phyloP scores from a whole-genome alignment of 352 stramenopile genomes.

The Phytophthora boehmeriae region DNA sequence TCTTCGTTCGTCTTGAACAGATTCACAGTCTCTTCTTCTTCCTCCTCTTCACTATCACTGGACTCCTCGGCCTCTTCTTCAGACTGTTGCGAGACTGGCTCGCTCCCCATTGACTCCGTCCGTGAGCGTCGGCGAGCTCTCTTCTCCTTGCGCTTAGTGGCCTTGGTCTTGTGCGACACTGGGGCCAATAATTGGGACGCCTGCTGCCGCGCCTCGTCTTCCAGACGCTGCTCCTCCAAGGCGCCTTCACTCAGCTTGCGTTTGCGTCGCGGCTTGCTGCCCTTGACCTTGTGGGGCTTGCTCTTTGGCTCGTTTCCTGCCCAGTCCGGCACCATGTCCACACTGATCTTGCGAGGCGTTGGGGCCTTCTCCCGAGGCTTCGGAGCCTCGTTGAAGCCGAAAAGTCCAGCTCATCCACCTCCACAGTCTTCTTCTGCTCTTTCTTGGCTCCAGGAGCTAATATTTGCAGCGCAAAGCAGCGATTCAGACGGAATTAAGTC shows the following conservation, averaged over 20 bases:
- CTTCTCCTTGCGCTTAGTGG: slow-evolving; percentile 50
- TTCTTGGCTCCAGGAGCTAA: slow-evolving; percentile 18
- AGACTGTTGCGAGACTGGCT: slow-evolving; percentile 13
- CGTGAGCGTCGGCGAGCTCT: slow-evolving; percentile 45
- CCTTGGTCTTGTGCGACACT: slow-evolving; percentile 42
- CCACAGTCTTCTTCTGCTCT: slow-evolving; percentile 22
- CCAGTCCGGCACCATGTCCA: slow-evolving; percentile 72
- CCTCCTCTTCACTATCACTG: slow-evolving; percentile 36
- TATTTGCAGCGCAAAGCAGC: slow-evolving; percentile 10
- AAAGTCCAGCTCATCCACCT: slow-evolving; percentile 78
- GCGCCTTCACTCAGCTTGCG: slow-evolving; percentile 86
- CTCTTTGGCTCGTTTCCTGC: slow-evolving; percentile 49
- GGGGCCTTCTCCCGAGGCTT: slow-evolving; percentile 39
- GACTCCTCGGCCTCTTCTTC: slow-evolving; percentile 18
- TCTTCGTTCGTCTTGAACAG: slow-evolving; percentile 57
- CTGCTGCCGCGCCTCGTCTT: slow-evolving; percentile 70
- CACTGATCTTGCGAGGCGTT: slow-evolving; percentile 68
- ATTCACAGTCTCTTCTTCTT: slow-evolving; percentile 42
- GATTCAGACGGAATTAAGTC: slow-evolving; percentile 12
- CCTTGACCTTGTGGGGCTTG: slow-evolving; percentile 50
- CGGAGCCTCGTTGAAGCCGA: slow-evolving; percentile 63
- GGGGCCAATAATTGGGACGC: slow-evolving; percentile 68
- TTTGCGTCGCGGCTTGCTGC: slow-evolving; percentile 80
- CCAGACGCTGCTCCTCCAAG: slow-evolving; percentile 68
- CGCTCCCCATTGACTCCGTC: slow-evolving; percentile 44